These are phyloP conservation scores for Gnomoniopsis smithogilvyi DNA, from an alignment of 2,329 filamentous ascomycete genomes.

Conservation along the genomic window DNA sequence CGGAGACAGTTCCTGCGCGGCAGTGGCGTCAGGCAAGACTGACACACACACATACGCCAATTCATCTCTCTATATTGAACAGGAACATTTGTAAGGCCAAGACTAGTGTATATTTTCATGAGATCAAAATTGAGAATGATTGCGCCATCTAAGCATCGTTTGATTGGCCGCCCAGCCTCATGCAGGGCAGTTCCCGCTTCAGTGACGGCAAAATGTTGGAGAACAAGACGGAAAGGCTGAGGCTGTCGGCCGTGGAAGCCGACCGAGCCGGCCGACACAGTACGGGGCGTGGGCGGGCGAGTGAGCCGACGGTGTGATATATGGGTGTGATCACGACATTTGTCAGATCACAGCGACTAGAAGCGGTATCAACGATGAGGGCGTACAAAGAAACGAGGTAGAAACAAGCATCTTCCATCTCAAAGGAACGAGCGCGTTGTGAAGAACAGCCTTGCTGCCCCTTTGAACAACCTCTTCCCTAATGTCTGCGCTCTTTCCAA, in stretches of 20 bases:
- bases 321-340: neutral
- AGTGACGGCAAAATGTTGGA: conserved; percentile 9
- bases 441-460: no score
- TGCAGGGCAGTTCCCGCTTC: conserved; percentile 12
- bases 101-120: conserved; percentile 10
- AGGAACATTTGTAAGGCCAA: conserved; percentile 9
- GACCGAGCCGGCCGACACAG: conserved; percentile 15
- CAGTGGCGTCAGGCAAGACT: conserved; percentile 3
- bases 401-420: no score
- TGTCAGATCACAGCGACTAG: neutral
- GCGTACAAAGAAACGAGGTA: no score
- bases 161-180: conserved; percentile 13
- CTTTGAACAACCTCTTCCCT: no score
- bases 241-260: conserved; percentile 11
- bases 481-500: no score
- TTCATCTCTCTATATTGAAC: conserved; percentile 7
- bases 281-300: neutral
- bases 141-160: conserved; percentile 12
- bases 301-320: neutral
- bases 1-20: conserved; percentile 10
- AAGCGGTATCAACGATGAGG: neutral
- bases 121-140: conserved; percentile 12
- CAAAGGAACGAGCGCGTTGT: no score
- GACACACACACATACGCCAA: conserved; percentile 10
- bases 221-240: conserved; percentile 6